Base-by-base conservation (phyloP, 1,284 basidiomycete species). In the Melampsora larici-populina region DNA sequence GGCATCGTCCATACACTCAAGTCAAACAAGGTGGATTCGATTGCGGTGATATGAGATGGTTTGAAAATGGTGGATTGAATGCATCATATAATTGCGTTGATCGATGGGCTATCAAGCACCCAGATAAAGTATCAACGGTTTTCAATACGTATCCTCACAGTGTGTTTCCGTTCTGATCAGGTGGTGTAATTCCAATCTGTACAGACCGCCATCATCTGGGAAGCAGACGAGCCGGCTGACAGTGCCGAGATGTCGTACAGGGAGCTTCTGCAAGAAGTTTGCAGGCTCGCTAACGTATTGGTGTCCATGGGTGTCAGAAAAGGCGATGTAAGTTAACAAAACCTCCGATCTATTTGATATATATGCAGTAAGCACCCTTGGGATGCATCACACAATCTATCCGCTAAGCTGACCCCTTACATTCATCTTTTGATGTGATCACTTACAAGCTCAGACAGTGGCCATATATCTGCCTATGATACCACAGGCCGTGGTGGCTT, bases 11-110 rank as follows among this genome's bases (percentile, higher is more conserved):
- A 43, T 99, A 98, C 88, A 87, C 90, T 80, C 95, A 91, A 33
- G 94, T 98, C 77, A 86, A 90, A 81, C 87, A 92, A 11, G 96
- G 97, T 68, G 87, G 88, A 46, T 98, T 98, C 83, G 87, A 89
- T 82, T 88, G 88, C 1, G 96, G 95, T 48, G 93, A 98, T 84
- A 90, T 97, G 79, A 89, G 89, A 80, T 99, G 95, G 96, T 99
- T 99, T 82, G 83, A 84, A 48, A 85, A 86, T 79, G 85, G 85
- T 15, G 75, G 68, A 74, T 81, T 86, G 79, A 86, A 86, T 78
- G 96, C 92, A 1, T 90, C 93, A 11, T 99, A 99, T 88, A 99
- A 99, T 86, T 97, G 94, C 83, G 92, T 99, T 78, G 97, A 99
- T 85, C 89, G 97, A 80, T 94, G 92, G 91, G 94, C 92, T 49